Base-by-base conservation (phyloP, 2,329 filamentous ascomycete species). In the Verticillium nubilum region DNA sequence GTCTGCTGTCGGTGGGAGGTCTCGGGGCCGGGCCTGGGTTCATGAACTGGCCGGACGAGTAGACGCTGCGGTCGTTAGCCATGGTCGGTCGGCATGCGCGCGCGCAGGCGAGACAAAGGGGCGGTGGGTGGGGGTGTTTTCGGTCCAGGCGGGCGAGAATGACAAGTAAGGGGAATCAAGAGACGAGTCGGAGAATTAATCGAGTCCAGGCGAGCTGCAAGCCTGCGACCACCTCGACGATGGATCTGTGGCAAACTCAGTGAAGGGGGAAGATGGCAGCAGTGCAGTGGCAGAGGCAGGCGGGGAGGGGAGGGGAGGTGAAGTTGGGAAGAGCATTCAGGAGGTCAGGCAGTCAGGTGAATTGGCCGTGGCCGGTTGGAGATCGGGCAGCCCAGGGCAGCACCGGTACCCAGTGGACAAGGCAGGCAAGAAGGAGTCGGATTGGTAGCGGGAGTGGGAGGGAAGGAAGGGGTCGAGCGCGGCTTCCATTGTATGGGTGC, bases 1-100 rank as follows among this genome's bases (percentile, higher is more conserved):
- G 91, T 68, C 91, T 86, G 37, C 23, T 47, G 70, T 95, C 91
- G 61, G 84, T 88, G 23, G 94, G 95, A 62, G 95, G 94, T 69
- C 90, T 89, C 65, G 95, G 95, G 66, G 95, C 94, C 67, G 95
- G 94, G 65, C 95, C 92, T 63, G 95, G 92, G 75, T 98, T 98
- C 90, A 98, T 96, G 79, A 98, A 98, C 74, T 87, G 85, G 68
- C 81, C 84, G 65, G 79, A 78, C 50, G 82, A 76, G 70, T 86
- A 88, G 67, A 82, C 74, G 70, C 83, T 86, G 68, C 62, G 68
- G 60, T 64, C 57, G 62, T 67, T 65, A 61, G 62, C 62, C 66
- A 69, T 69, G 57, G 60, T 70, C 60, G 66, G 27, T 59, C 42
- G 55, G 60, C 60, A 58, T 57, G 53, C 52, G 54, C 55, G 54